Conservation (phyloP, 2,329 filamentous ascomycete species). For the Emergomyces orientalis region DNA sequence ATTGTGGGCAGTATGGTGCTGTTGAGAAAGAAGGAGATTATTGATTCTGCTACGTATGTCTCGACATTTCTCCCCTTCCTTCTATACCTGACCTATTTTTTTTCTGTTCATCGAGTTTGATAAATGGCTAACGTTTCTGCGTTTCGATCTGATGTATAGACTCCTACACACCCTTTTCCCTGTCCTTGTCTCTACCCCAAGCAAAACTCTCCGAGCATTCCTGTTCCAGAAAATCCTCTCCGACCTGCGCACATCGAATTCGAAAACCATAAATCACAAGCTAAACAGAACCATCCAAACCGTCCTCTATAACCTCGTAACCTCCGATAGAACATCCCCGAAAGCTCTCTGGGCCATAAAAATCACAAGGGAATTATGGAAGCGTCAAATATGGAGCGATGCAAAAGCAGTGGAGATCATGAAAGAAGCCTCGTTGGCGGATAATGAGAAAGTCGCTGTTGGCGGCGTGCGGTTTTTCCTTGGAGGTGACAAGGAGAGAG, state of each 20-base stretch:
- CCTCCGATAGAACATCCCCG: constrained; percentile 70
- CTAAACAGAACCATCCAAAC: constrained; percentile 91
- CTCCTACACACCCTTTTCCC: constrained; percentile 90
- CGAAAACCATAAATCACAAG: constrained; percentile 79
- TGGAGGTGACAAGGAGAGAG: constrained; percentile 88
- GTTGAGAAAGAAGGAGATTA: constrained; percentile 79
- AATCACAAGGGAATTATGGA: constrained; percentile 91
- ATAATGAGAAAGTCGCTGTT: constrained; percentile 86
- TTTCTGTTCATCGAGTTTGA: background rate
- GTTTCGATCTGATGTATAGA: constrained; percentile 19
- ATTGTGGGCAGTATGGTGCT: constrained; percentile 83
- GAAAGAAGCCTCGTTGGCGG: constrained; percentile 81
- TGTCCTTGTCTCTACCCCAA: constrained; percentile 81
- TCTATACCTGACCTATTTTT: background rate
- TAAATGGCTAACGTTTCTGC: background rate
- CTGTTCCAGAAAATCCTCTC: constrained; percentile 87
- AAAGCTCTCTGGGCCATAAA: constrained; percentile 95
- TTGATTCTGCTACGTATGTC: constrained; percentile 61
- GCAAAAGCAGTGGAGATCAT: constrained; percentile 94
- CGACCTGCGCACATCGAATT: constrained; percentile 79
- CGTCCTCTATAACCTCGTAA: constrained; percentile 83
- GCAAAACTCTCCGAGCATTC: constrained; percentile 75
- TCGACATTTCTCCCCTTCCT: no score
- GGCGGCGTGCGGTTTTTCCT: constrained; percentile 91
- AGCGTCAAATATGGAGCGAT: constrained; percentile 91